Base-by-base conservation (phyloP, 768 basidiomycete species). In the Hygrophoropsis aurantiaca region DNA sequence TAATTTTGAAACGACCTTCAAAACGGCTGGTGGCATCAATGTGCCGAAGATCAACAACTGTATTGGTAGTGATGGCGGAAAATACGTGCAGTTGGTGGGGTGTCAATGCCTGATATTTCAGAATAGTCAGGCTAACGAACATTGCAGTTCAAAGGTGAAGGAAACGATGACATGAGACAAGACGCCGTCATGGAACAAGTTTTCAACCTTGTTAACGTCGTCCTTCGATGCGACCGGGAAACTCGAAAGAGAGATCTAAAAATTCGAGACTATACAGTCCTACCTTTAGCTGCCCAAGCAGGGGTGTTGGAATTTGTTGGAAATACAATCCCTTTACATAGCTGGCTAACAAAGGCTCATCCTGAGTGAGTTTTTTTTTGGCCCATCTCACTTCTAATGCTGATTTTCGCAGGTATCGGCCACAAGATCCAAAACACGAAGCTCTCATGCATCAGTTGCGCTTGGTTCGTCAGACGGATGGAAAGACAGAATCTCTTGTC, bases 151-250 rank as follows among this genome's bases (percentile, higher is more conserved):
- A 97, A 99, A 64, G 92, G 92, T 3, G 82, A 88, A 69, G 87
- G 87, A 8, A 75, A 81, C 9, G 97, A 99, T 56, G 97, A 99
- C 58, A 64, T 97, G 38, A 84, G 97, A 33, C 97, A 99, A 66
- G 97, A 99, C 60, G 94, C 94, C 1, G 93, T 98, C 43, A 97
- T 99, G 94, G 92, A 97, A 59, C 97, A 99, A 66, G 92, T 97
- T 2, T 99, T 99, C 58, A 81, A 82, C 16, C 75, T 98, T 16
- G 87, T 94, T 46, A 97, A 98, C 53, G 67, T 77, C 8, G 77
- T 97, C 2, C 76, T 99, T 13, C 59, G 59, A 2, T 74, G 73
- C 15, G 93, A 99, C 62, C 74, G 83, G 25, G 83, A 89, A 56
- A 93, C 94, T 0, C 74, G 77, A 42, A 76, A 79, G 43, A 83